Base-by-base conservation (phyloP, 257 asterid species). In the Rubia yunnanensis region DNA sequence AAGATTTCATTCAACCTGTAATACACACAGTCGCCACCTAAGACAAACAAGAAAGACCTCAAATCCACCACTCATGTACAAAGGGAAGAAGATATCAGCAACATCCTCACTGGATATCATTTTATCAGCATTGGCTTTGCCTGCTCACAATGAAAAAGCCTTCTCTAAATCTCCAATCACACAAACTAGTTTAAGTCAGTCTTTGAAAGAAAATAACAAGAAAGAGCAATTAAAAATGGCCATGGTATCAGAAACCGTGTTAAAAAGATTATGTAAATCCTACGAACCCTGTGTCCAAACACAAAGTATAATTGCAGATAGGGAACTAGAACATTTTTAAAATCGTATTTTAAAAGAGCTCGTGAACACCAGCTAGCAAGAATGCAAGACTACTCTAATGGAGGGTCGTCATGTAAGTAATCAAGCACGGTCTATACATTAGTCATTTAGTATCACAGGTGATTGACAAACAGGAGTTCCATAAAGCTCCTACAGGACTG, bases 151-250 rank as follows among this genome's bases (percentile, higher is more conserved):
- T 84, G 81, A 84, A 68, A 80, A 71, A 70, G 80, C 64, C 80
- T 82, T 86, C 74, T 80, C 86, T 74, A 57, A 24, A 72, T 80
- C 94, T 86, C 84, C 81, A 74, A n/a, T 54, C 52, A 70, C 4
- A 62, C 20, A 60, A 52, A 66, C 63, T 52, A 35, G 39, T 61
- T 52, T 70, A 9, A 53, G 60, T 52, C 61, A 65, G 60, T 32
- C 24, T 49, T 48, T 50, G 22, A 50, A 14, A 31, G 44, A 63
- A 17, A n/a, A n/a, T n/a, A n/a, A 41, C 46, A 35, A 9, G 9
- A 35, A 0, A 26, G 55, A 5, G 20, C 2, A 63, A 24, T 26
- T 10, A 6, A 63, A 28, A 24, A 23, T 18, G 13, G 67, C 26
- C 7, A 35, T 35, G 4, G 28, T 24, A 63, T 6, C 54, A 2